Base-by-base conservation (phyloP, 129 eudicot species). In the Saposhnikovia divaricata region DNA sequence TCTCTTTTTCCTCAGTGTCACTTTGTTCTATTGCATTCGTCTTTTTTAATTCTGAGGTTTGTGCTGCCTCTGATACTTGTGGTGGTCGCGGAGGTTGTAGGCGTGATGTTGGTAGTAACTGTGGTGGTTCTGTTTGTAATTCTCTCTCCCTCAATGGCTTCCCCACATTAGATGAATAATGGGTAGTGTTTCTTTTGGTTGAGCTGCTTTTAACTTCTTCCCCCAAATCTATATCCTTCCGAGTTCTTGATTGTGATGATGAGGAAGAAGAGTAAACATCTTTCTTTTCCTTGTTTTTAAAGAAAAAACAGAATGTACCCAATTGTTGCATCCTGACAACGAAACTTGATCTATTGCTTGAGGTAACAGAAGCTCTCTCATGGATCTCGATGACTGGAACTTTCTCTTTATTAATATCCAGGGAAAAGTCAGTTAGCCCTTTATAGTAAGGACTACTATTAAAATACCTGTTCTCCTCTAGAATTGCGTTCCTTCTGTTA, bases 141-240 rank as follows among this genome's bases (percentile, higher is more conserved):
- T 77, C 84, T 92, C 92, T 92, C 97, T 92, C 97, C 96, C 97
- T 85, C 93, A 92, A 84, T 86, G 97, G 88, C 97, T 92, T 87
- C 97, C 83, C 83, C 6, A 66, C 69, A 18, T 74, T 71, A 39
- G 68, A 72, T 69, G 77, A 10, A 66, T 18, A 63, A 34, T 15
- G 44, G 71, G 61, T 50, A 75, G 21, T 27, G 5, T 72, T 77
- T 23, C 37, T 37, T 4, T 27, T 73, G 39, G 21, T 34, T 12
- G 14, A 4, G 50, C 21, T 51, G 25, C 39, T 48, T 37, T 40
- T 76, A 27, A 37, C 82, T 47, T 44, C 82, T 70, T 79, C 47
- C 37, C 18, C 69, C 0, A 44, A 23, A 28, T 50, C 78, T 7
- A 19, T 25, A 3, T 81, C 77, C 15, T 53, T 59, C 31, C 27